Percentiles rank a stretch among this genome's conserved stretches.
phyloP scores from a whole-genome alignment of 495 filamentous ascomycete species.

The Melanomma pulvis-pyrius region DNA sequence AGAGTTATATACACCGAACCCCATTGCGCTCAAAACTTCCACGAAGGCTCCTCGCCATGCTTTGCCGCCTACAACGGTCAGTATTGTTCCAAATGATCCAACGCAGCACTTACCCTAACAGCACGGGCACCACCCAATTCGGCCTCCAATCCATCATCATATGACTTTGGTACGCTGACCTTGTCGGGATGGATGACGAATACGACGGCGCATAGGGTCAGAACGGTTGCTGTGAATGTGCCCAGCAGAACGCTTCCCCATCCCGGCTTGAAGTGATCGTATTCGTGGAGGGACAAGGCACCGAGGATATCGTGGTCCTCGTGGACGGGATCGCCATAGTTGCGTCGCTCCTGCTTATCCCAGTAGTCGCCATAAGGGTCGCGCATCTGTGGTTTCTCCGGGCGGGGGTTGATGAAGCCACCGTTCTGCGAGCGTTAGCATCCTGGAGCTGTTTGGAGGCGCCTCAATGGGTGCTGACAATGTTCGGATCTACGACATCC shows the following conservation, averaged over 20 bases:
- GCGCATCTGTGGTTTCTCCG: slow-evolving; percentile 80
- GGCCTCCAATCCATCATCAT: slow-evolving; percentile 77
- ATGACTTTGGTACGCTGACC: slow-evolving; percentile 74
- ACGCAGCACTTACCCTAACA: slow-evolving; percentile 38
- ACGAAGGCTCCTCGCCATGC: slow-evolving; percentile 15
- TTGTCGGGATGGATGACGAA: slow-evolving; percentile 83
- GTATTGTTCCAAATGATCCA: background rate
- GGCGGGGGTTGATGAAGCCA: slow-evolving; percentile 85
- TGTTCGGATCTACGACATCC: slow-evolving; percentile 72
- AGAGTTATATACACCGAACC: background rate
- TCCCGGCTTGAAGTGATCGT: slow-evolving; percentile 76
- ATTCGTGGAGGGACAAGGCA: slow-evolving; percentile 85
- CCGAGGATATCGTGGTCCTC: slow-evolving; percentile 96
- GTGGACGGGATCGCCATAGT: slow-evolving; percentile 93
- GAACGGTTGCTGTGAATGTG: slow-evolving; percentile 68
- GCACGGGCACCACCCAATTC: slow-evolving; percentile 76
- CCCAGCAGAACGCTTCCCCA: slow-evolving; percentile 76
- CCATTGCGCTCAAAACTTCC: background rate
- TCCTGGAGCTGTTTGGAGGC: background rate
- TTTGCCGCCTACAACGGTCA: slow-evolving; percentile 14
- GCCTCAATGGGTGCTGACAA: slow-evolving; percentile 54
- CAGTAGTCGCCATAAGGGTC: slow-evolving; percentile 96
- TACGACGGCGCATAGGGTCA: slow-evolving; percentile 71
- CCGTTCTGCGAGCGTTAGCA: slow-evolving; percentile 66
- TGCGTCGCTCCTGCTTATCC: slow-evolving; percentile 95